Evolutionary conservation across 495 filamentous ascomycete species (phyloP), one percentile per base, ranked within the genome.

Genomic region (Penicillium maclennaniae): DNA sequence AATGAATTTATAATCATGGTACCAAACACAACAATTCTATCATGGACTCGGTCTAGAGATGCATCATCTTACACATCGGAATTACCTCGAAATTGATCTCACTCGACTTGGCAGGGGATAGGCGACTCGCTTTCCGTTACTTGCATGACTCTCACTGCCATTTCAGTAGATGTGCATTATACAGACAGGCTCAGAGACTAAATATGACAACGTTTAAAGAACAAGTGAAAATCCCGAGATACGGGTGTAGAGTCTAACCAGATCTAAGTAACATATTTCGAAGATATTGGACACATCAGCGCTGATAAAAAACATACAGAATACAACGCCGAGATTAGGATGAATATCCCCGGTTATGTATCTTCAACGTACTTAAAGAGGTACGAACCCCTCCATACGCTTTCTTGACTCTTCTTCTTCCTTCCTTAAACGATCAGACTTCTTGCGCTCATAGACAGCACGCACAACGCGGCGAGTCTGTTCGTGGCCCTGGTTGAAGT

Each of bases 401-500:
- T 65, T 78, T 66, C 55, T 63, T 25, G 59, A 59, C 47, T 78
- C 75, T 54, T 78, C 72, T 23, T 59, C 55, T 67, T 91, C 84
- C 43, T 71, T 70, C 58, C 83, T 74, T 54, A 87, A 55, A 43
- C 92, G 77, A 65, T 78, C 65, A 59, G 74, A 80, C 70, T 84
- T 92, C 76, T 95, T 96, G 53, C 93, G 76, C 76, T 96, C 89
- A 68, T 95, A 98, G 1, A 98, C 91, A 15, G 91, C 93, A 44
- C 87, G 74, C n/a, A 97, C 85, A 20, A 86, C 86, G 20, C 83
- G 79, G 51, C 83, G 84, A 20, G 89, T 85, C 69, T 85, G 83
- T 39, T 87, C 86, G 49, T 80, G 76, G 1, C 93, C 90, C 65
- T 93, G 87, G 6, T 76, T 78, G 55, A 88, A 98, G 68, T 98